Evolutionary conservation across 2,329 filamentous ascomycete species (phyloP), one percentile per base, ranked within the genome.

Genomic region (Diaporthe sp.): DNA sequence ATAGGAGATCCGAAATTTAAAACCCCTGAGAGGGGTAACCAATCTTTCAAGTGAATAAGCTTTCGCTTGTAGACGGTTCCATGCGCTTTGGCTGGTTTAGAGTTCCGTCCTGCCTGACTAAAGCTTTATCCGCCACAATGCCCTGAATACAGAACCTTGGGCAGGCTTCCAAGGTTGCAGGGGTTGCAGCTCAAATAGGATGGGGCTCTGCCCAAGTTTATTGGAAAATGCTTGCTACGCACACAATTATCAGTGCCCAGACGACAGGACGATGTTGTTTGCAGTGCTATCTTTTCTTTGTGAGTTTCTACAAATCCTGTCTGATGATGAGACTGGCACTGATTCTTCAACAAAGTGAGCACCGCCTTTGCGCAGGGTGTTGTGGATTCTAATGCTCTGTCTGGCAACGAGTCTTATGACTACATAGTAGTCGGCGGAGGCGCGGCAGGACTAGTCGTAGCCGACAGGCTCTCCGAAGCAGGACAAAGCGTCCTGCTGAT

Each of bases 361-460:
- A 5, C 40, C 3, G 40, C 25, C 40, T 47, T 47, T 17, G 60
- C 40, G n/a, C 60, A 64, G 40, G 4, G 28, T 45, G 40, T 33
- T 22, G 40, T 5, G n/a, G 22, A 64, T 64, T 64, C 40, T 25
- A 77, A 74, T 47, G 40, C 40, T 28, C 35, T 6, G 38, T 38
- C 8, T 30, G 25, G 40, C 7, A 45, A 79, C 87, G 0, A 92
- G 88, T 77, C 91, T 93, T 64, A 64, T 2, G 58, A 64, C 80
- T 93, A 92, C 82, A 90, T 93, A 70, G 85, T 93, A 42, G 87
- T 92, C 40, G 91, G 91, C 5, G 88, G 84, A n/a, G 91, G 91
- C 76, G 89, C 91, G 8, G 90, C 87, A 67, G 91, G 91, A 70
- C 88, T 92, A 50, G 83, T 85, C 67, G 87, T 92, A 54, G 90